Percentiles rank a stretch among this genome's conserved stretches.
phyloP scores from a whole-genome alignment of 2,329 filamentous ascomycete genomes.

The Albophoma yamanashiensis region DNA sequence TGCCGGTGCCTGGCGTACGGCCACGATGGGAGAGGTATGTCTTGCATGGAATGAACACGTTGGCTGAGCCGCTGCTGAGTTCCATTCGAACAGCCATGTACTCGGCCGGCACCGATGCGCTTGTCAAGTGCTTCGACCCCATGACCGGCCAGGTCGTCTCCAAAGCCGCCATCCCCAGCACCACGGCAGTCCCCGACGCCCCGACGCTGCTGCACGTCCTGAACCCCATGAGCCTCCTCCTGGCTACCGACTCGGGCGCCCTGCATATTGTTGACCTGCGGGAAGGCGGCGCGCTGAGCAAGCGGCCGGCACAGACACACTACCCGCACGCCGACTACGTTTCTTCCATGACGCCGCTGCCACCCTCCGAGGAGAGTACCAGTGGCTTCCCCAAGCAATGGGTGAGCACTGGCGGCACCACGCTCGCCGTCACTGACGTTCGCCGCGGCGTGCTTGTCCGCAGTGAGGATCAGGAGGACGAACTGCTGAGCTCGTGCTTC shows the following conservation, averaged over 20 bases:
- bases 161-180: conserved; percentile 67
- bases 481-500: conserved; percentile 72
- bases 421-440: conserved; percentile 80
- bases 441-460: conserved; percentile 75
- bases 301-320: conserved; percentile 67
- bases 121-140: conserved; percentile 49
- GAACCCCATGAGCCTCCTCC: conserved; percentile 76
- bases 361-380: conserved; percentile 68
- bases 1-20: conserved; percentile 74
- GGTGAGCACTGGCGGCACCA: conserved; percentile 86
- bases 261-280: conserved; percentile 83
- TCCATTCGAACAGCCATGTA: conserved; percentile 35
- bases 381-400: conserved; percentile 90
- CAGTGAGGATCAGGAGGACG: conserved; percentile 91
- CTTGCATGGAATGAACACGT: rapidly evolving
- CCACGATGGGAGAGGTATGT: conserved; percentile 56
- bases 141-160: conserved; percentile 58
- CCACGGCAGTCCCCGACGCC: conserved; percentile 48
- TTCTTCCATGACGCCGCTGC: conserved; percentile 75
- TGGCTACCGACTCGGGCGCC: conserved; percentile 83
- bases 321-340: conserved; percentile 89
- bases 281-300: conserved; percentile 39
- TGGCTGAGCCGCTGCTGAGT: not conserved
- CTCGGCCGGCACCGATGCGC: conserved; percentile 50
- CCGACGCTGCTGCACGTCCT: conserved; percentile 74